These are phyloP conservation scores for Plantago major DNA, from an alignment of 257 asterid genomes.

Conservation along the genomic window DNA sequence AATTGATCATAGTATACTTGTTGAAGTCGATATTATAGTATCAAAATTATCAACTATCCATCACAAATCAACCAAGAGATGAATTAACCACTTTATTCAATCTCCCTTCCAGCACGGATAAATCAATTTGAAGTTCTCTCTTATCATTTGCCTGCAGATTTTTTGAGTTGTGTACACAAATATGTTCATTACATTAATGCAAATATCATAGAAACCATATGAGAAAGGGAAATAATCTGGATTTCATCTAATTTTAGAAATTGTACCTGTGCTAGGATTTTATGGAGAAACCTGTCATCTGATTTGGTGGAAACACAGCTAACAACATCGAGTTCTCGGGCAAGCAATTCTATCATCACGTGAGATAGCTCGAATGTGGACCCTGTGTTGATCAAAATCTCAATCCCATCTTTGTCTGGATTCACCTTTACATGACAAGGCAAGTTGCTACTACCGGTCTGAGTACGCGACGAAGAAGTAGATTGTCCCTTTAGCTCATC, in stretches of 20 bases:
- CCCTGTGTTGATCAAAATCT: slow-evolving; percentile 1
- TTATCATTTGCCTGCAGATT: not conserved
- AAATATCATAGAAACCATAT: no score
- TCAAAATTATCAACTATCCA: not conserved
- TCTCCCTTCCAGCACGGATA: slow-evolving; percentile 1
- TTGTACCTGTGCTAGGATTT: slow-evolving; percentile 8
- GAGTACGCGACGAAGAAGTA: not conserved
- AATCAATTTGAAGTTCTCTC: not conserved
- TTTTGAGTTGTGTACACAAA: no score
- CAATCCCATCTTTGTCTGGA: not conserved
- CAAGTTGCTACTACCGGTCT: not conserved
- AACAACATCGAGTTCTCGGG: not conserved
- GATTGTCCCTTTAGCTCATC: not conserved
- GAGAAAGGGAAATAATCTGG: no score
- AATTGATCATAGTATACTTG: no score
- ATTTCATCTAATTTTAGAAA: no score
- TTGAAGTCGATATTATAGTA: not conserved
- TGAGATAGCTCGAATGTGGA: slow-evolving; percentile 3
- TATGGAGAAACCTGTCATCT: slow-evolving; percentile 8
- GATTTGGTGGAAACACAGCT: slow-evolving; percentile 2
- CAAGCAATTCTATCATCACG: slow-evolving; percentile 7
- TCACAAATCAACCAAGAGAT: not conserved
- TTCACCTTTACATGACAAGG: not conserved
- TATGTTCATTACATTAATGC: no score
- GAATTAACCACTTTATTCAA: slow-evolving; percentile 2